Evolutionary conservation across 2,329 filamentous ascomycete species (phyloP).

Genomic region (Neoscytalidium dimidiatum): DNA sequence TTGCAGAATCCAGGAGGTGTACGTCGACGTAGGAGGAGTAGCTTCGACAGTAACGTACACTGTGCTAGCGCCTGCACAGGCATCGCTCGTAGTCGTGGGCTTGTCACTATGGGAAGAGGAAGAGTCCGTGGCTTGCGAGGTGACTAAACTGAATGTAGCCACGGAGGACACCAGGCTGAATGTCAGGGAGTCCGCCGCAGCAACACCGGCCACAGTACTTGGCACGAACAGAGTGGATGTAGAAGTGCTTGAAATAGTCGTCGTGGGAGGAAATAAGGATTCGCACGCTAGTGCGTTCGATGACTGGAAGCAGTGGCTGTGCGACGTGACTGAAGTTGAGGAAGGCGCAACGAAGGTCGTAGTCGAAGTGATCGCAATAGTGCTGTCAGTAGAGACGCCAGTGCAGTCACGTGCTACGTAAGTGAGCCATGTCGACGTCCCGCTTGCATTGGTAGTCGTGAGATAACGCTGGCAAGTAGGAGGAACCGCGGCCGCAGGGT

Average conservation of each 20-base stretch:
- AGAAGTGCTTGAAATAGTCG: neutral
- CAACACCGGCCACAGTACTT: neutral
- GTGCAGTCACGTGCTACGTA: constrained; percentile 7
- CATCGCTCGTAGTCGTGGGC: neutral
- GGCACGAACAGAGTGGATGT: neutral
- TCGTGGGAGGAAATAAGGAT: no score
- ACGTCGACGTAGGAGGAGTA: neutral
- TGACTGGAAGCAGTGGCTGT: neutral
- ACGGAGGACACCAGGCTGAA: no score
- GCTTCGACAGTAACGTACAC: neutral
- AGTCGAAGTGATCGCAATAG: neutral
- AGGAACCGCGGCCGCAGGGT: neutral
- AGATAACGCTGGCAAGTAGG: neutral
- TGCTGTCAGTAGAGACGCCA: neutral
- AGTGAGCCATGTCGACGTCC: neutral
- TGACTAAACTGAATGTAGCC: neutral
- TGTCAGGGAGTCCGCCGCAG: neutral
- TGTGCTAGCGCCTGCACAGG: neutral
- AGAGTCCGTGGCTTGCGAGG: neutral
- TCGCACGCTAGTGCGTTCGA: neutral
- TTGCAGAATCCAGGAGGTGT: neutral
- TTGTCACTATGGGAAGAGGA: no score
- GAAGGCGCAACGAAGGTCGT: neutral
- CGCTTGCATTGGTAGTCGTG: neutral
- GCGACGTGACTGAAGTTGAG: neutral